Base-by-base conservation (phyloP, 169 alveolate species). In the Eimeria tenella region DNA sequence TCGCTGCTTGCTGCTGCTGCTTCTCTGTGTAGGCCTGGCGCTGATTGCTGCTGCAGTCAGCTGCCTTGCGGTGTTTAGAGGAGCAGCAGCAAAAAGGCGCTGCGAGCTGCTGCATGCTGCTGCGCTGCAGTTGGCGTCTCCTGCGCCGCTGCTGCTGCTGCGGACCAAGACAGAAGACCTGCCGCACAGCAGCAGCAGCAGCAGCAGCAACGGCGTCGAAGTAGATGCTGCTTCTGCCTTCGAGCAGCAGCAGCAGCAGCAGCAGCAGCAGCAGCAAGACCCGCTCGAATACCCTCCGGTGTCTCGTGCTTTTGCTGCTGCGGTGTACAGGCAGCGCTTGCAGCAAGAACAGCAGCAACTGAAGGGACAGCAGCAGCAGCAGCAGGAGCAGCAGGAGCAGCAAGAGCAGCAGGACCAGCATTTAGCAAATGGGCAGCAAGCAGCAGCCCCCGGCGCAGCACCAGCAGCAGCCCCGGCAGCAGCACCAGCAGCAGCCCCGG, bases 61-160 rank as follows among this genome's bases (percentile, higher is more conserved):
- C n/a, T 50, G 87, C 87, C 50, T 53, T 13, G 62, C 70, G 52
- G 70, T 79, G 87, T 23, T 21, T 52, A 49, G 5, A 49, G 87
- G 13, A 53, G 70, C 62, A 13, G 77, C 77, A 31, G 42, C 42
- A 31, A 31, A 31, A 31, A 31, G 42, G 42, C 42, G 42, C 42
- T 31, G 42, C 31, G 31, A 13, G n/a, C 77, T 13, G 77, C 87
- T 19, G 71, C 87, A 68, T 17, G 49, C 19, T 53, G 87, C 87
- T 52, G 87, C 52, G 87, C 87, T 79, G 87, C 87, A 79, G 42
- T 19, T 15, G 50, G 70, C 87, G 58, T 15, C 68, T 21, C 87
- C 87, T 58, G 68, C 87, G 19, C 52, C 50, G 87, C 62, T 79
- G 87, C 70, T 79, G 87, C 87, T 79, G 87, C 87, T 79, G 65